Conservation (phyloP, 768 basidiomycete genomes). For the Calocybe indica region DNA sequence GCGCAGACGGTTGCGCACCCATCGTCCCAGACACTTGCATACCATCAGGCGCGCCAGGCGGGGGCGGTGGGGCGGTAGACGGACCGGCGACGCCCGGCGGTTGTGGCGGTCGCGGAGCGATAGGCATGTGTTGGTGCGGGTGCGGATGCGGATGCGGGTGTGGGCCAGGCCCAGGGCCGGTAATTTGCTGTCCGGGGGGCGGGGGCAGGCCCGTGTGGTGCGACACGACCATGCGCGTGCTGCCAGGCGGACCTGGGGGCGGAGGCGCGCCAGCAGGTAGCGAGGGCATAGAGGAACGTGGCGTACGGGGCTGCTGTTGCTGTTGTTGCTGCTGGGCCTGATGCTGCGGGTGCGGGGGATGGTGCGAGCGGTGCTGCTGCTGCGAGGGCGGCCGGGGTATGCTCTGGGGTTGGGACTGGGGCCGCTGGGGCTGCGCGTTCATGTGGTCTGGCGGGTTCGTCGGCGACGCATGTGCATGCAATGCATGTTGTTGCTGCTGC, state of each 20-base stretch:
- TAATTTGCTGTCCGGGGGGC: slow-evolving; percentile 14
- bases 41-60: slow-evolving; percentile 1
- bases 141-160: slow-evolving; percentile 1
- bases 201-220: slow-evolving; percentile 6
- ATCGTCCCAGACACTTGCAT: not conserved
- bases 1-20: slow-evolving; percentile 5
- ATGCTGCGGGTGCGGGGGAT: slow-evolving; percentile 29
- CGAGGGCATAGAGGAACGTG: slow-evolving; percentile 13
- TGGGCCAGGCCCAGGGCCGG: slow-evolving; percentile 11
- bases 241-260: not conserved
- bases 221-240: not conserved
- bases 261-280: slow-evolving; percentile 6
- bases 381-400: slow-evolving; percentile 47
- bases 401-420: slow-evolving; percentile 56
- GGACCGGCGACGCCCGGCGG: slow-evolving; percentile 11
- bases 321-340: slow-evolving; percentile 13
- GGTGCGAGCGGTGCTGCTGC: slow-evolving; percentile 41
- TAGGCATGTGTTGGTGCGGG: slow-evolving; percentile 14
- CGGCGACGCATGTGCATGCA: not conserved
- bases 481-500: slow-evolving; percentile 14
- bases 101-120: slow-evolving; percentile 23
- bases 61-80: slow-evolving; percentile 14
- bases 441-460: slow-evolving; percentile 14
- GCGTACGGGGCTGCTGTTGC: slow-evolving; percentile 11
- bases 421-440: slow-evolving; percentile 41